Evolutionary conservation across 2,329 filamentous ascomycete species (phyloP).

Genomic region (Chrysosporium queenslandicum): DNA sequence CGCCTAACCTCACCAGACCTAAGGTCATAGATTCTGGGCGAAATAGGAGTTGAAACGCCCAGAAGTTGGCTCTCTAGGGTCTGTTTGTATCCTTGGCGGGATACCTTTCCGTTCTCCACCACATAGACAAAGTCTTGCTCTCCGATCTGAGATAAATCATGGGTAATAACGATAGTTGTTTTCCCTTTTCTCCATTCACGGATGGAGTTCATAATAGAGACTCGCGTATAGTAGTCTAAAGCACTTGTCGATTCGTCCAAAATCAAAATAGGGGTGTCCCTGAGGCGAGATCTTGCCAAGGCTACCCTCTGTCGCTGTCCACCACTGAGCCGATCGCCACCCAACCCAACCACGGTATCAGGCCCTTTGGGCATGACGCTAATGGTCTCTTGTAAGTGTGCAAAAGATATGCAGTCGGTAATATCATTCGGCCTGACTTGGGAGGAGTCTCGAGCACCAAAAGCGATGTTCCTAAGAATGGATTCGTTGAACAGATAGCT

Average conservation of each 20-base stretch:
- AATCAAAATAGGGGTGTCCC: slow-evolving; percentile 70
- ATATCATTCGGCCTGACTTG: slow-evolving; percentile 48
- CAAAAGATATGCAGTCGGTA: slow-evolving; percentile 52
- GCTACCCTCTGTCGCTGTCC: slow-evolving; percentile 77
- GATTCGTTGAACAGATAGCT: slow-evolving; percentile 74
- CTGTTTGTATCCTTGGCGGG: slow-evolving; percentile 57
- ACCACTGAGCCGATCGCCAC: slow-evolving; percentile 65
- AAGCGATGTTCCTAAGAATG: slow-evolving; percentile 64
- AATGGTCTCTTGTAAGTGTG: slow-evolving; percentile 60
- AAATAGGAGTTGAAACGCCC: neutral
- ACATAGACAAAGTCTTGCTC: slow-evolving; percentile 69
- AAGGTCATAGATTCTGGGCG: neutral
- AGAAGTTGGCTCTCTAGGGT: slow-evolving; percentile 15
- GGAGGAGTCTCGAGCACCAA: slow-evolving; percentile 50
- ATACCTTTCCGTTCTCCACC: slow-evolving; percentile 57
- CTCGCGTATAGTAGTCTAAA: slow-evolving; percentile 62
- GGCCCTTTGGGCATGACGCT: slow-evolving; percentile 57
- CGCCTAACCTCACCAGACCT: neutral
- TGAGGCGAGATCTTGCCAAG: slow-evolving; percentile 64
- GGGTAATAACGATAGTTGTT: slow-evolving; percentile 88
- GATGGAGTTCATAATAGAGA: slow-evolving; percentile 62
- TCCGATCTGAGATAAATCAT: slow-evolving; percentile 69
- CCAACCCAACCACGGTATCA: slow-evolving; percentile 59
- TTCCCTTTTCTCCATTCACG: slow-evolving; percentile 66
- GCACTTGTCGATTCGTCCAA: slow-evolving; percentile 84